A percentile compares a stretch with the other conserved stretches of the same genome.
Conservation (phyloP, 73 alveolate species). For the Uronychia setigera region DNA sequence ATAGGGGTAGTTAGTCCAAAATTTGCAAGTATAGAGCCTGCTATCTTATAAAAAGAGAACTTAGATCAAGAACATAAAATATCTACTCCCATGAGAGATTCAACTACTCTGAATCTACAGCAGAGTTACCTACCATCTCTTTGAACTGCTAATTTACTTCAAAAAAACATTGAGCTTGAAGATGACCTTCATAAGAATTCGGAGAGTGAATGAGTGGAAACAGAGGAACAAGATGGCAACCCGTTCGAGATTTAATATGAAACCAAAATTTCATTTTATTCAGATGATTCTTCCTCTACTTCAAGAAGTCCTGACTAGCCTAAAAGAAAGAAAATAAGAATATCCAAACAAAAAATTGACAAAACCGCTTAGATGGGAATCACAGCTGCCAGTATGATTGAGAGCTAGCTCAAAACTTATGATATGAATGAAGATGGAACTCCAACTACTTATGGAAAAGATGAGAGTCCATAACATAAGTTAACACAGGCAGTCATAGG, state of each 20-base stretch:
- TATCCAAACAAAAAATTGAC: not conserved
- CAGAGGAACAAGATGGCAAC: not conserved
- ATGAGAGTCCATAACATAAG: not conserved
- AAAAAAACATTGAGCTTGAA: not conserved
- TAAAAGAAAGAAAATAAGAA: not conserved
- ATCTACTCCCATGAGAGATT: not conserved
- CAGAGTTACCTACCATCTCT: not conserved
- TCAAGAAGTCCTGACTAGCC: not conserved
- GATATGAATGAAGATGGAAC: not conserved
- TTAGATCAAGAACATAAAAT: too few species aligned
- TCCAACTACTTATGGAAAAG: too few species aligned
- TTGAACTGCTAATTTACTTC: not conserved
- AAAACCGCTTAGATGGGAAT: not conserved
- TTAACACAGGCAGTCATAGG: not conserved
- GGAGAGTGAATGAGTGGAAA: not conserved
- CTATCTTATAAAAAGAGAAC: too few species aligned
- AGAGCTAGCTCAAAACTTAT: not conserved
- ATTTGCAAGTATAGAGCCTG: too few species aligned
- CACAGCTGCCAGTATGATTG: not conserved
- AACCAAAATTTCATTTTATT: not conserved
- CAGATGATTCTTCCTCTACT: not conserved
- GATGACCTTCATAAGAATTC: not conserved
- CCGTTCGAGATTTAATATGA: slow-evolving; percentile 1
- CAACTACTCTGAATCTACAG: too few species aligned
- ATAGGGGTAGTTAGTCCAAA: too few species aligned